These are phyloP conservation scores for Fragosphaeria purpurea DNA, from an alignment of 2,329 filamentous ascomycete genomes.

Conservation along the genomic window DNA sequence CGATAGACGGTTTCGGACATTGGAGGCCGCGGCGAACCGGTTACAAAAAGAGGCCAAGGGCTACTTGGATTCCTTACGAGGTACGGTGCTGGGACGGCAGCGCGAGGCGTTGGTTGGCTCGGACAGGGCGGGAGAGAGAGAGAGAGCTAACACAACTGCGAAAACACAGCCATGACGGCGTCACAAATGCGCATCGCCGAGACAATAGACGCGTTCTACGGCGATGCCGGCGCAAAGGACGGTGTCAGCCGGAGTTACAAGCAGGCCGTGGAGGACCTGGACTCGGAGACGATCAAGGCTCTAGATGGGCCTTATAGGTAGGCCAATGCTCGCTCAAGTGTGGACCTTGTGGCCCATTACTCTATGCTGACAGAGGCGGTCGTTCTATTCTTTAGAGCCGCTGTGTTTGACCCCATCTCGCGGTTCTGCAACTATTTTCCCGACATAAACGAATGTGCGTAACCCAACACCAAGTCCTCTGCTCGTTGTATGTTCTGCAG, in stretches of 20 bases:
- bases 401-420: constrained; percentile 89
- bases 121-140: too few species aligned
- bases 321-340: neutral
- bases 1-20: constrained; percentile 80
- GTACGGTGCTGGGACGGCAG: constrained; percentile 30
- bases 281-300: constrained; percentile 97
- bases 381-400: too few species aligned
- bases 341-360: neutral
- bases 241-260: constrained; percentile 96
- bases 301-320: constrained; percentile 89
- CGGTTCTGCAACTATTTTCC: constrained; percentile 98
- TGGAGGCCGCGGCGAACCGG: constrained; percentile 87
- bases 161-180: constrained; percentile 80
- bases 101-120: too few species aligned
- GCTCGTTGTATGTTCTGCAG: constrained; percentile 10
- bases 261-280: constrained; percentile 93
- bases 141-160: neutral
- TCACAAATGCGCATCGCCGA: constrained; percentile 99
- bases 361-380: too few species aligned
- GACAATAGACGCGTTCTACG: constrained; percentile 98
- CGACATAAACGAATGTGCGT: constrained; percentile 89
- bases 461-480: neutral
- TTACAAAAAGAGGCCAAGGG: constrained; percentile 97
- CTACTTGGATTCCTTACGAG: constrained; percentile 89
- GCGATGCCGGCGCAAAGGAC: constrained; percentile 86